These are phyloP conservation scores for Thecaphora frezii DNA, from an alignment of 1,284 basidiomycete genomes.

Conservation along the genomic window DNA sequence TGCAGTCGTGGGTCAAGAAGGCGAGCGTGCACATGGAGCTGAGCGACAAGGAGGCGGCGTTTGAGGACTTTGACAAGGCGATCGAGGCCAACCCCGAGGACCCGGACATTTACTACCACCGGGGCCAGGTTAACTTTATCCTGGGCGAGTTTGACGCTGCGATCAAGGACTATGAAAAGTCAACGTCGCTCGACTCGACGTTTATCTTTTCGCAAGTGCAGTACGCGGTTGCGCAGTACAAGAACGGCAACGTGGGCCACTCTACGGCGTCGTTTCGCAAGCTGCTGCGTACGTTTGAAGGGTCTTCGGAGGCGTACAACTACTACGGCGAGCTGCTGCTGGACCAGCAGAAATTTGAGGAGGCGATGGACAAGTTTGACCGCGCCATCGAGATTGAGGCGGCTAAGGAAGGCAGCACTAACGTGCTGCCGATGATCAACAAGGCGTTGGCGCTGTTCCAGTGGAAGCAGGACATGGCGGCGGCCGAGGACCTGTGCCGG, in stretches of 20 bases:
- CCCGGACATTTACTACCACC: conserved; percentile 98
- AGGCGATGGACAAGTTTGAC: conserved; percentile 94
- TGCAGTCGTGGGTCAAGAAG: conserved; percentile 93
- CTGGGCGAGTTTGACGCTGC: conserved; percentile 85
- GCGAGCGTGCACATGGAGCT: conserved; percentile 98
- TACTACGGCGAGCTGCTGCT: conserved; percentile 87
- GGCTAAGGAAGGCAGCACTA: conserved; percentile 30
- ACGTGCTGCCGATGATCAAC: conserved; percentile 78
- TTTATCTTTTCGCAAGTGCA: conserved; percentile 97
- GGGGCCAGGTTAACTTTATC: conserved; percentile 97
- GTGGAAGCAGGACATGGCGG: conserved; percentile 85
- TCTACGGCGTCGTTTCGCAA: conserved; percentile 85
- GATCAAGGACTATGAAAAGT: conserved; percentile 86
- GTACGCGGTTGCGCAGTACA: conserved; percentile 95
- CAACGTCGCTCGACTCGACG: conserved; percentile 75
- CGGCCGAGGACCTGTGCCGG: conserved; percentile 80
- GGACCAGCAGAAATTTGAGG: conserved; percentile 85
- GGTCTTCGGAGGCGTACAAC: conserved; percentile 59
- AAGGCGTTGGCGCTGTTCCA: conserved; percentile 94
- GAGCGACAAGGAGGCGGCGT: conserved; percentile 67
- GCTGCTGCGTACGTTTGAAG: conserved; percentile 49
- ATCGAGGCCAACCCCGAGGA: conserved; percentile 80
- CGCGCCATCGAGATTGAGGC: conserved; percentile 86
- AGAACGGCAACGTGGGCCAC: conserved; percentile 74
- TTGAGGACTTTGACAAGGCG: conserved; percentile 88